These are phyloP conservation scores for Microbotryum intermedium DNA, from an alignment of 1,284 basidiomycete species.

Conservation along the genomic window DNA sequence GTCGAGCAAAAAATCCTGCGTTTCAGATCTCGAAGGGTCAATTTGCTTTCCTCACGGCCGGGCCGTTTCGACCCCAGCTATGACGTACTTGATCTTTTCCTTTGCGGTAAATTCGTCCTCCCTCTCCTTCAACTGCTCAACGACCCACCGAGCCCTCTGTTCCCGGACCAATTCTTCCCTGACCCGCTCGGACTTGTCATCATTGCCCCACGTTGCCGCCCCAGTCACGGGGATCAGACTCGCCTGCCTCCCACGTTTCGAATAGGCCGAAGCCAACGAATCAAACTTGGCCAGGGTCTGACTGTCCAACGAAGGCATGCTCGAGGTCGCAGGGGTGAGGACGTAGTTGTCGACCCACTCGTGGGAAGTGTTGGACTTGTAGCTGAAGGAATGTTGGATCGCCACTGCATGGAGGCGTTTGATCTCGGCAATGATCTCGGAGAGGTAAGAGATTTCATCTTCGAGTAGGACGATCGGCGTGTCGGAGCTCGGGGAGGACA, in stretches of 20 bases:
- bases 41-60: too few species aligned
- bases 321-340: not conserved
- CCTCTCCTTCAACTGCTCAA: slow-evolving; percentile 2
- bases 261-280: not conserved
- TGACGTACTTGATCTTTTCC: slow-evolving; percentile 16
- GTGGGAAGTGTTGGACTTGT: not conserved
- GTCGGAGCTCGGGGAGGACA: not conserved
- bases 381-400: too few species aligned
- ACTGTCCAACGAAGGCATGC: not conserved
- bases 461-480: not conserved
- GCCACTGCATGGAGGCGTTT: not conserved
- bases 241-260: not conserved
- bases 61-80: too few species aligned
- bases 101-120: slow-evolving; percentile 6
- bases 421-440: slow-evolving; percentile 1
- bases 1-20: slow-evolving; percentile 17
- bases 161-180: too few species aligned
- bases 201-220: too few species aligned
- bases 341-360: not conserved
- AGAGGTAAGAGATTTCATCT: slow-evolving; percentile 1
- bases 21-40: too few species aligned
- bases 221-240: too few species aligned
- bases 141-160: slow-evolving; percentile 7
- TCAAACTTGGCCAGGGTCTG: not conserved
- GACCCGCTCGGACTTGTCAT: too few species aligned